A percentile compares a stretch with the other conserved stretches of the same genome.
Conservation (phyloP, 2,329 filamentous ascomycete genomes). For the Diaporthe destruens region DNA sequence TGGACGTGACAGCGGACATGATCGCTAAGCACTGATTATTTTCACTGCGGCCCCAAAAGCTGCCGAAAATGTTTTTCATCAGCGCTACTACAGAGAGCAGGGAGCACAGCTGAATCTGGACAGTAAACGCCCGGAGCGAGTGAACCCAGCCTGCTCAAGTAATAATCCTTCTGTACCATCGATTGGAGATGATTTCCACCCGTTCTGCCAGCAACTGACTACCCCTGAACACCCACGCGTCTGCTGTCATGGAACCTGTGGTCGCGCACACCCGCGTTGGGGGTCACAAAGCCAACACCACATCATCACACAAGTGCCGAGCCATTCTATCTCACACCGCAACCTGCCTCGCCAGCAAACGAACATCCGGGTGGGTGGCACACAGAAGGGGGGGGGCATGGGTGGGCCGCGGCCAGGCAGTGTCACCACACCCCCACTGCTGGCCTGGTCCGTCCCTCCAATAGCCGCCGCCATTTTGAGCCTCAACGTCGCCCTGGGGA, state of each 20-base stretch:
- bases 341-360: background rate
- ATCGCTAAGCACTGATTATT: background rate
- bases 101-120: too few species aligned
- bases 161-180: background rate
- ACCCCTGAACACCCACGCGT: background rate
- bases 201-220: background rate
- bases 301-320: background rate
- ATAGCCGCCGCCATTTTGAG: constrained; percentile 9
- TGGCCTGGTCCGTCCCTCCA: background rate
- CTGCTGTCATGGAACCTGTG: background rate
- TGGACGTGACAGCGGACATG: background rate
- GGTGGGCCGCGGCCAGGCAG: background rate
- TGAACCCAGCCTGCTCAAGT: background rate
- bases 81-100: background rate
- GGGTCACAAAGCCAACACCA: background rate
- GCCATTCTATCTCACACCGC: constrained; percentile 13
- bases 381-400: background rate
- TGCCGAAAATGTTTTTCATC: background rate
- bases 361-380: background rate
- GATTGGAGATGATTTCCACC: background rate
- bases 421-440: background rate
- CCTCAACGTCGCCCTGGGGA: constrained; percentile 4
- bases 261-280: background rate
- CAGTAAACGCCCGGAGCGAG: background rate
- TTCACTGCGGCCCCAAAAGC: background rate